Conservation (phyloP, 495 filamentous ascomycete species). For the Baudoinia panamericana region DNA sequence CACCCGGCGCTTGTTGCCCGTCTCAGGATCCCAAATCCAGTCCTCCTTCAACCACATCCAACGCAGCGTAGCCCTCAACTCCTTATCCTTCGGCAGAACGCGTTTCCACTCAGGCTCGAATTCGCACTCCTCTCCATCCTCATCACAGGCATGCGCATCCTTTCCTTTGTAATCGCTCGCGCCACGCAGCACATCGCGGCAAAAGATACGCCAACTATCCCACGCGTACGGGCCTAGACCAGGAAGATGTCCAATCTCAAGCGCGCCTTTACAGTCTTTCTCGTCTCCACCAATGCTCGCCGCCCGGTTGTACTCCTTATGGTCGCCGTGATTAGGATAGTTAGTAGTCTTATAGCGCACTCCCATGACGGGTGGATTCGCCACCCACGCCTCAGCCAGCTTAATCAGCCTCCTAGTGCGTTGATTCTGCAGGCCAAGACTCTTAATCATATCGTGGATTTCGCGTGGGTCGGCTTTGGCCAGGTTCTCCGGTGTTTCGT, state of each 20-base stretch:
- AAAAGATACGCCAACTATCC: conserved; percentile 92
- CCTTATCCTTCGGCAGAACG: conserved; percentile 76
- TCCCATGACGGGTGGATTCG: conserved; percentile 44
- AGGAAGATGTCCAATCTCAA: conserved; percentile 80
- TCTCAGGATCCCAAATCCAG: conserved; percentile 63
- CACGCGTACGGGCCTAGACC: conserved; percentile 74
- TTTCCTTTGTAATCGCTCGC: conserved; percentile 49
- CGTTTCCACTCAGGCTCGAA: conserved; percentile 66
- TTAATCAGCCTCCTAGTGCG: conserved; percentile 48
- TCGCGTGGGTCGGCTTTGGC: conserved; percentile 44
- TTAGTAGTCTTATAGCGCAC: conserved; percentile 52
- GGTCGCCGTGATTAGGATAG: conserved; percentile 49
- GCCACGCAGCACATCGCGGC: conserved; percentile 61
- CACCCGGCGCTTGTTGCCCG: conserved; percentile 43
- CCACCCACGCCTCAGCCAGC: conserved; percentile 59
- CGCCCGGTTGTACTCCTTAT: conserved; percentile 37
- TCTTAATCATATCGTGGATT: conserved; percentile 48
- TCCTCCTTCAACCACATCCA: conserved; percentile 91
- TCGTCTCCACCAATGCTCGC: conserved; percentile 31
- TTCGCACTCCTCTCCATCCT: too few relatives aligned
- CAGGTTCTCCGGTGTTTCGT: conserved; percentile 54
- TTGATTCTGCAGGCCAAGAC: conserved; percentile 62
- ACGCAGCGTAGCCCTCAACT: conserved; percentile 67
- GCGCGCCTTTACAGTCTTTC: conserved; percentile 38
- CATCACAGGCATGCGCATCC: conserved; percentile 14